Evolutionary conservation across 1,139 yeast species (phyloP).

Genomic region (Suhomyces panamericanus): DNA sequence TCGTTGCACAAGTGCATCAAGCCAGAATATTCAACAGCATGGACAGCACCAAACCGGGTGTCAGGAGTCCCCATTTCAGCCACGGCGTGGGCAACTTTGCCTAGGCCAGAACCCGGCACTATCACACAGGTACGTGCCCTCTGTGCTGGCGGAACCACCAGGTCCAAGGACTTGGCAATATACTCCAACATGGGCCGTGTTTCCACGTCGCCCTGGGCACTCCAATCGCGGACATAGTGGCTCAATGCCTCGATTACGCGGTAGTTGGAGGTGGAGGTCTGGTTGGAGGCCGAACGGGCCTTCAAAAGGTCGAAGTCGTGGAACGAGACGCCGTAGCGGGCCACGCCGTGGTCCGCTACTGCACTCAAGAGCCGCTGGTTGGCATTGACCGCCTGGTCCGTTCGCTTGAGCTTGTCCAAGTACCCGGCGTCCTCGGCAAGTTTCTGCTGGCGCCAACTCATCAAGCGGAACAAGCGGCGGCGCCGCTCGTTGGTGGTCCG

Average conservation of each 20-base stretch:
- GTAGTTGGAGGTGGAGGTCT: conserved; percentile 41
- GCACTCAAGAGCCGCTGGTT: conserved; percentile 49
- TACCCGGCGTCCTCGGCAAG: conserved; percentile 58
- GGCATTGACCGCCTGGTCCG: conserved; percentile 44
- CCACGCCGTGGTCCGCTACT: conserved; percentile 44
- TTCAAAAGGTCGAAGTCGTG: conserved; percentile 39
- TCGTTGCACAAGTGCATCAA: conserved; percentile 67
- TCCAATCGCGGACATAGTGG: conserved; percentile 79
- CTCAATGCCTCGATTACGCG: conserved; percentile 70
- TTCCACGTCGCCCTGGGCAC: conserved; percentile 44
- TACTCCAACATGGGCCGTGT: conserved; percentile 54
- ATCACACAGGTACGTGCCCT: conserved; percentile 47
- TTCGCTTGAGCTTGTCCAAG: conserved; percentile 45
- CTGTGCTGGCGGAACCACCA: conserved; percentile 26
- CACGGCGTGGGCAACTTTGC: conserved; percentile 66
- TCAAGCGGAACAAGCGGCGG: conserved; percentile 44
- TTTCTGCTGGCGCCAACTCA: conserved; percentile 58
- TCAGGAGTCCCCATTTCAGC: conserved; percentile 32
- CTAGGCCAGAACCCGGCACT: conserved; percentile 81
- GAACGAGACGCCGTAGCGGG: conserved; percentile 39
- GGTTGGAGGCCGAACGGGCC: conserved; percentile 13
- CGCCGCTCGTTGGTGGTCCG: conserved; percentile 47
- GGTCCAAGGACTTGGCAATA: conserved; percentile 35
- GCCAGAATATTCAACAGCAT: conserved; percentile 71
- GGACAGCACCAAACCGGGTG: conserved; percentile 44